Evolutionary conservation across 495 filamentous ascomycete species (phyloP), one percentile per base, ranked within the genome.

Genomic region (Xylaria scruposa): DNA sequence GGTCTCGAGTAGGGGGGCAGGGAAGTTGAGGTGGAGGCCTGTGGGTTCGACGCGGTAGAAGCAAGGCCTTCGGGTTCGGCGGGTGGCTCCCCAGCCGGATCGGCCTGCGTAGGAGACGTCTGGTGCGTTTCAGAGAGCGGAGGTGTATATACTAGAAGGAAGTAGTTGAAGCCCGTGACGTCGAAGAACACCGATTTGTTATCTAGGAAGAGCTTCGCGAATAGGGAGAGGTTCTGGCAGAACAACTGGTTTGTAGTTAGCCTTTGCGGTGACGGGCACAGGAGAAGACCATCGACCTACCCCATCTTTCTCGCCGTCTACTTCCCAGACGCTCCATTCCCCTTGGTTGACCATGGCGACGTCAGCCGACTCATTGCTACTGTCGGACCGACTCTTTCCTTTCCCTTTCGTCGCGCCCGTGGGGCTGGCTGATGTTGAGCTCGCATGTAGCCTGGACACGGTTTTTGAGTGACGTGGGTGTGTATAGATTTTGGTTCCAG

Each of bases 181-280:
- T 98, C 97, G 85, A 97, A 99, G 82, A 97, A 98, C 71, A 99
- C 94, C 26, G 94, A 97, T 79, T 99, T 99, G 78, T 95, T 97
- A 79, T 98, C 95, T 67, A 99, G 91, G 81, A 97, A 99, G 64
- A 99, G 88, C 78, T 98, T 98, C n/a, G 94, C 93, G 81, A 98
- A 97, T 51, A 99, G 91, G 24, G 93, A 97, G 67, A 99, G 88
- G 78, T 97, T 97, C 82, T 98, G 96, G 73, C 93, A 93, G 81
- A 94, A 99, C 17, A 97, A 88, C 89, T 97, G 46, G 21, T 21
- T 26, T 15, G n/a, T 24, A 42, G 65, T 74, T 49, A 77, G 78
- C 54, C 46, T 74, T 40, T 66, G 70, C 9, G n/a, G 17, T 26
- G 42, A 47, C 21, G 31, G 21, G 29, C 6, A 51, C 26, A 29